Conservation (phyloP, 208 protist genomes). For the Leishmania arabica region DNA sequence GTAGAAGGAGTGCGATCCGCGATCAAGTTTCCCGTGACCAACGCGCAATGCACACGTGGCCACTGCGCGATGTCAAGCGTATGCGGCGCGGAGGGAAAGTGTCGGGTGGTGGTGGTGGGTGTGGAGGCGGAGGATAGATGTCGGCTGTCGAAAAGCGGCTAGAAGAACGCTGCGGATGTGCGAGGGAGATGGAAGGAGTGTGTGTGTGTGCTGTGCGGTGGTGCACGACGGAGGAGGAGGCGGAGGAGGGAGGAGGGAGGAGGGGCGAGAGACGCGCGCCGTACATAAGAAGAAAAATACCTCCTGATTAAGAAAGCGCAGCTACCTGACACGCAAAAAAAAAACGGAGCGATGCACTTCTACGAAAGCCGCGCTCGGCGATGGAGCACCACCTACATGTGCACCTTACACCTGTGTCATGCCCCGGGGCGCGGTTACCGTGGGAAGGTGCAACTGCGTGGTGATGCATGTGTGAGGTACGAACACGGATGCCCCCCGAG, state of each 20-base stretch:
- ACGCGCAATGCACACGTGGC: neutral
- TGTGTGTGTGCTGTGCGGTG: neutral
- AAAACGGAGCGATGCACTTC: neutral
- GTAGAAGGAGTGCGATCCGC: too few relatives aligned
- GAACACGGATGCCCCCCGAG: neutral
- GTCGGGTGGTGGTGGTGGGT: neutral
- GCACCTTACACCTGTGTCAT: neutral
- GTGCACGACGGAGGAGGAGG: neutral
- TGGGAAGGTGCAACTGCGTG: neutral
- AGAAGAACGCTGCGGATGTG: neutral
- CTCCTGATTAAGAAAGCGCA: neutral
- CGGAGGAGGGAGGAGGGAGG: neutral
- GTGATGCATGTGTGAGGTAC: neutral
- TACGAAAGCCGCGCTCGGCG: neutral
- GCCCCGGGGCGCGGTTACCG: neutral
- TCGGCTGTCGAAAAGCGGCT: neutral
- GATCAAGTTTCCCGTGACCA: neutral
- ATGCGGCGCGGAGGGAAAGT: neutral
- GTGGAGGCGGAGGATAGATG: neutral
- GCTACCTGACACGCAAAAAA: neutral
- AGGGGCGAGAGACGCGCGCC: neutral
- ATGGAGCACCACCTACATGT: neutral
- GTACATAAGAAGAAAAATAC: neutral
- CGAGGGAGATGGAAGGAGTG: neutral
- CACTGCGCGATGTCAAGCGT: neutral